Conservation (phyloP, 352 stramenopile genomes). For the Phytophthora citrophthora region DNA sequence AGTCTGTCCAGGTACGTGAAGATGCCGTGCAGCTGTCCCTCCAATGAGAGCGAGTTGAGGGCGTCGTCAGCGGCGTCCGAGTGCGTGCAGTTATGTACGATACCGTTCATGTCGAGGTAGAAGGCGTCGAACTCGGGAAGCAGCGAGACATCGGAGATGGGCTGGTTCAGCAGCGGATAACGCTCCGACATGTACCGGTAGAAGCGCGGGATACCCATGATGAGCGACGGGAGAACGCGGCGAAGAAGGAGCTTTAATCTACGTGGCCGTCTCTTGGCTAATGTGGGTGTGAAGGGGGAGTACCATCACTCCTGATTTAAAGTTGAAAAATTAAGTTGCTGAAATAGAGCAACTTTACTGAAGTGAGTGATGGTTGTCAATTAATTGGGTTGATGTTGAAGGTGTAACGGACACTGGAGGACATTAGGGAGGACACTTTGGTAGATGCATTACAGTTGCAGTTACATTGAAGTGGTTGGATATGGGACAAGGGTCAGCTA, state of each 20-base stretch:
- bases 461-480: background rate
- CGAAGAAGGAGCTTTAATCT: background rate
- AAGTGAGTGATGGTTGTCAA: no score
- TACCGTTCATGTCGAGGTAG: slow-evolving; percentile 99
- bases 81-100: slow-evolving; percentile 99
- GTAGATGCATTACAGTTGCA: background rate
- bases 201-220: slow-evolving; percentile 94
- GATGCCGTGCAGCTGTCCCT: slow-evolving; percentile 94
- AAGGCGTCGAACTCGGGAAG: slow-evolving; percentile 99
- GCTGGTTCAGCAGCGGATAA: slow-evolving; percentile 99
- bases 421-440: background rate
- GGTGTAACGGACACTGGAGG: no score
- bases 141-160: slow-evolving; percentile 95
- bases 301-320: no score
- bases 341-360: slow-evolving; percentile 9
- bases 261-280: slow-evolving; percentile 13
- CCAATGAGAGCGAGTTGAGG: slow-evolving; percentile 91
- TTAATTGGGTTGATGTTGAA: no score
- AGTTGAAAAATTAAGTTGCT: background rate
- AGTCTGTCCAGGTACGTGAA: slow-evolving; percentile 94
- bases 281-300: slow-evolving; percentile 8
- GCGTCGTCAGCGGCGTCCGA: slow-evolving; percentile 93
- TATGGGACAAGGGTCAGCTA: slow-evolving; percentile 21
- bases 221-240: background rate
- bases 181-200: slow-evolving; percentile 94